Evolutionary conservation across 139 green algal genomes (phyloP).

Genomic region (Closterium sp.): DNA sequence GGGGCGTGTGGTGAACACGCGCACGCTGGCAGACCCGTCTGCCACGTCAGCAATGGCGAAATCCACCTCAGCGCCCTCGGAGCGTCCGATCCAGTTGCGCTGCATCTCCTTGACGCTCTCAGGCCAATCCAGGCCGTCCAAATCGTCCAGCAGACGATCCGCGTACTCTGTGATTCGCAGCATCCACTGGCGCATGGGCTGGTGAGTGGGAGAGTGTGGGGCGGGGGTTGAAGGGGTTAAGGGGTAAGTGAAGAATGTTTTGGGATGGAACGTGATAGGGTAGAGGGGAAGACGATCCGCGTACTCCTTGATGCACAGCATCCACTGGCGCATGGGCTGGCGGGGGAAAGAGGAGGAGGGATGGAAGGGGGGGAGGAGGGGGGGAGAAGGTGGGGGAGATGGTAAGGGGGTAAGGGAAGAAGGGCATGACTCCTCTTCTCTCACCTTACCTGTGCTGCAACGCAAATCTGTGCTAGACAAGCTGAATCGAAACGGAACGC

Average conservation of each 20-base stretch:
- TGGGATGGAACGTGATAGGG: conserved; percentile 43
- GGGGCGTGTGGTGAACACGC: conserved; percentile 67
- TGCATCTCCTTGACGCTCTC: conserved; percentile 99
- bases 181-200: conserved; percentile 98
- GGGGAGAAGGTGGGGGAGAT: too few species aligned
- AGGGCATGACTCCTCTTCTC: too few species aligned
- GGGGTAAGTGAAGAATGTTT: neutral
- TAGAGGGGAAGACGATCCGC: conserved; percentile 90
- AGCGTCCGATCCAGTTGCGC: conserved; percentile 96
- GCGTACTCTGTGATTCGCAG: conserved; percentile 93
- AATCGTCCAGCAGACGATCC: conserved; percentile 87
- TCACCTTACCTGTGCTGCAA: too few species aligned
- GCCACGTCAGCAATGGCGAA: conserved; percentile 45
- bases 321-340: conserved; percentile 94
- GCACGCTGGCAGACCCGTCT: conserved; percentile 12
- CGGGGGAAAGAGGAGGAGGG: too few species aligned
- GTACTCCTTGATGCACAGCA: conserved; percentile 95
- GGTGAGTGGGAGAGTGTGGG: neutral
- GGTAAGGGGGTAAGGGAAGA: too few species aligned
- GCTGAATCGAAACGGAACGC: too few species aligned
- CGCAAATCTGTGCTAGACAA: too few species aligned
- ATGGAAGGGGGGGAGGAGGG: too few species aligned
- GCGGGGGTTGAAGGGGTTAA: too few species aligned
- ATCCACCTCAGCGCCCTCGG: conserved; percentile 68
- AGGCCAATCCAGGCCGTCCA: conserved; percentile 91